Evolutionary conservation across 495 filamentous ascomycete species (phyloP).

Genomic region (Patellaria atrata): DNA sequence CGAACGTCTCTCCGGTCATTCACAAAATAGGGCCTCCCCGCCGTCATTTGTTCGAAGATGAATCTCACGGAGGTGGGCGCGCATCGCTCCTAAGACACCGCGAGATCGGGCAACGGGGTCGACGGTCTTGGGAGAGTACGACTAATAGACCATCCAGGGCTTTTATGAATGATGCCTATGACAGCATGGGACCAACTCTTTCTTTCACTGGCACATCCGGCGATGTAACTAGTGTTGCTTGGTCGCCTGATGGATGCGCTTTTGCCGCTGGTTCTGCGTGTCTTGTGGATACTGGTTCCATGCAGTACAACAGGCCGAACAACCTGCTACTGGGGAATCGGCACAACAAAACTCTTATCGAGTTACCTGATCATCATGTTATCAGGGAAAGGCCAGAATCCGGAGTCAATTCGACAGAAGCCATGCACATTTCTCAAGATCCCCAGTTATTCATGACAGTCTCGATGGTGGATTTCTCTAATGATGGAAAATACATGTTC

Average conservation of each 20-base stretch:
- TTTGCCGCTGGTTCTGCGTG: conserved; percentile 51
- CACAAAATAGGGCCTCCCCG: conserved; percentile 10
- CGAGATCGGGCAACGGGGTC: conserved; percentile 19
- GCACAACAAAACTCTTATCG: conserved; percentile 36
- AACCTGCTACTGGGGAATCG: conserved; percentile 67
- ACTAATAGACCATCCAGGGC: conserved; percentile 14
- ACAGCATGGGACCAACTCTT: conserved; percentile 17
- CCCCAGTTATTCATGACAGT: conserved; percentile 64
- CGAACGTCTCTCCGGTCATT: conserved; percentile 5
- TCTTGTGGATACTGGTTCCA: conserved; percentile 57
- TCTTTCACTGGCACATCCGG: conserved; percentile 33
- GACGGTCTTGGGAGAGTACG: conserved; percentile 11
- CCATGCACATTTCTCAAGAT: conserved; percentile 49
- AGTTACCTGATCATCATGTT: conserved; percentile 57
- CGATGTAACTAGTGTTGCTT: conserved; percentile 43
- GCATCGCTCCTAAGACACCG: conserved; percentile 21
- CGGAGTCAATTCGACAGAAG: conserved; percentile 36
- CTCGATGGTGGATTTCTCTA: conserved; percentile 56
- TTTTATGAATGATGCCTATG: conserved; percentile 15
- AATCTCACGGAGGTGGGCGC: conserved; percentile 2
- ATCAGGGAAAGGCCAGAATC: conserved; percentile 37
- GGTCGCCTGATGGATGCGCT: conserved; percentile 34
- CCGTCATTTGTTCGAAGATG: conserved; percentile 1
- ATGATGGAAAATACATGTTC: conserved; percentile 41
- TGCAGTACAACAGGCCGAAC: conserved; percentile 70